phyloP scores from a whole-genome alignment of 2,329 filamentous ascomycete genomes.

The Aspergillus fischeri region DNA sequence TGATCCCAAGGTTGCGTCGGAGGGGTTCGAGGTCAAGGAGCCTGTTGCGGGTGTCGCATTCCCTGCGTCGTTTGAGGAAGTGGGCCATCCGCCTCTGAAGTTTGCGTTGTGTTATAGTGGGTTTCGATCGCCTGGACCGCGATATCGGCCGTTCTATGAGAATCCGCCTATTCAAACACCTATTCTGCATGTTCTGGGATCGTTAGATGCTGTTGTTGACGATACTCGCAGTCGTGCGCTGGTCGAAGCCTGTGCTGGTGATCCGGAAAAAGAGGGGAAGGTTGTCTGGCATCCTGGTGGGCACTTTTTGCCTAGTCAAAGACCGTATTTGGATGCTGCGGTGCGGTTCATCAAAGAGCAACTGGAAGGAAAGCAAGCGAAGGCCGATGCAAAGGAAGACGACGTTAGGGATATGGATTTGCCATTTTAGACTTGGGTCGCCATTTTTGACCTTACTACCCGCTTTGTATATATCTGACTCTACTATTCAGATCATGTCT shows the following conservation, averaged over 20 bases:
- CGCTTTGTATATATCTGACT: background rate
- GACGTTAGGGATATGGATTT: slow-evolving; percentile 65
- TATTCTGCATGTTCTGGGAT: slow-evolving; percentile 75
- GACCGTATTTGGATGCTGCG: slow-evolving; percentile 73
- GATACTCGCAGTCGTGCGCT: slow-evolving; percentile 67
- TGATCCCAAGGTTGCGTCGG: slow-evolving; percentile 14
- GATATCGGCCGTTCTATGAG: slow-evolving; percentile 68
- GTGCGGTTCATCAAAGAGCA: slow-evolving; percentile 64
- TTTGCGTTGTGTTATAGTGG: slow-evolving; percentile 77
- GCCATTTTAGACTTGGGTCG: slow-evolving; percentile 46
- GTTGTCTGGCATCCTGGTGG: slow-evolving; percentile 77
- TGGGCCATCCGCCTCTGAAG: slow-evolving; percentile 54
- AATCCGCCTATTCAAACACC: slow-evolving; percentile 68
- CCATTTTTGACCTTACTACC: background rate
- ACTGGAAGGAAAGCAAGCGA: slow-evolving; percentile 37
- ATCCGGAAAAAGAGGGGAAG: slow-evolving; percentile 47
- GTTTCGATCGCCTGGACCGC: slow-evolving; percentile 61
- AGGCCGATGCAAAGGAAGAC: slow-evolving; percentile 52
- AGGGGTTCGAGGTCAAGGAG: slow-evolving; percentile 11
- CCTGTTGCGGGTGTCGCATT: slow-evolving; percentile 46
- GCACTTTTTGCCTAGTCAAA: slow-evolving; percentile 81
- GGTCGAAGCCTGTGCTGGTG: slow-evolving; percentile 60
- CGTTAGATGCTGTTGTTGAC: slow-evolving; percentile 82
- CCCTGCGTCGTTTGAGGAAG: slow-evolving; percentile 45
- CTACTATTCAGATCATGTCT: slow-evolving; percentile 3